phyloP scores from a whole-genome alignment of 768 basidiomycete genomes.

The Tricholoma furcatifolium region DNA sequence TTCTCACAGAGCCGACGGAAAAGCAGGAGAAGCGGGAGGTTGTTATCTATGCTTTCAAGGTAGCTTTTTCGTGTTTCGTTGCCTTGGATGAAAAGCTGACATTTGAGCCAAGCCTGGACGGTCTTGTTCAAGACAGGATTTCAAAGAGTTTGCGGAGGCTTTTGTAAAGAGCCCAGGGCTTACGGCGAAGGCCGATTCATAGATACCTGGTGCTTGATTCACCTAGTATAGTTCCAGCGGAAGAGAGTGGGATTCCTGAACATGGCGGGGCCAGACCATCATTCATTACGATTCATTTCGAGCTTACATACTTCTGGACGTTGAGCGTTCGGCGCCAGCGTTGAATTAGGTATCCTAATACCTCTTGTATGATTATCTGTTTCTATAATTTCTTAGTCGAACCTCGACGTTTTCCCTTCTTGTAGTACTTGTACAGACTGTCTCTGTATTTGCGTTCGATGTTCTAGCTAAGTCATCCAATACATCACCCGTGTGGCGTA shows the following conservation, averaged over 20 bases:
- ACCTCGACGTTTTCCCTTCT: no score
- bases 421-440: no score
- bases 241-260: no score
- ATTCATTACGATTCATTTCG: no score
- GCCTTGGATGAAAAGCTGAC: constrained; percentile 12
- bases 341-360: no score
- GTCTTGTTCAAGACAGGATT: constrained; percentile 50
- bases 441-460: no score
- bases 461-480: no score
- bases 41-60: constrained; percentile 67
- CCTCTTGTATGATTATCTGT: not conserved
- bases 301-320: no score
- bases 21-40: constrained; percentile 36
- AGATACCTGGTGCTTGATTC: not conserved
- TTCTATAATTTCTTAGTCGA: not conserved
- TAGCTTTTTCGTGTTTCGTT: constrained; percentile 17
- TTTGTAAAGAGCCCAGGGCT: constrained; percentile 39
- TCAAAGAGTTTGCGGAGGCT: constrained; percentile 49
- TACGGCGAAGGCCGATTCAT: constrained; percentile 8
- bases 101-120: constrained; percentile 35
- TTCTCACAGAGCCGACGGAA: constrained; percentile 47
- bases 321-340: no score
- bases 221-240: no score
- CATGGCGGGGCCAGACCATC: no score
- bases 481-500: no score